Evolutionary conservation across 2,329 filamentous ascomycete species (phyloP), one percentile per base, ranked within the genome.

Genomic region (Immersiporthe knoxdaviesiana): DNA sequence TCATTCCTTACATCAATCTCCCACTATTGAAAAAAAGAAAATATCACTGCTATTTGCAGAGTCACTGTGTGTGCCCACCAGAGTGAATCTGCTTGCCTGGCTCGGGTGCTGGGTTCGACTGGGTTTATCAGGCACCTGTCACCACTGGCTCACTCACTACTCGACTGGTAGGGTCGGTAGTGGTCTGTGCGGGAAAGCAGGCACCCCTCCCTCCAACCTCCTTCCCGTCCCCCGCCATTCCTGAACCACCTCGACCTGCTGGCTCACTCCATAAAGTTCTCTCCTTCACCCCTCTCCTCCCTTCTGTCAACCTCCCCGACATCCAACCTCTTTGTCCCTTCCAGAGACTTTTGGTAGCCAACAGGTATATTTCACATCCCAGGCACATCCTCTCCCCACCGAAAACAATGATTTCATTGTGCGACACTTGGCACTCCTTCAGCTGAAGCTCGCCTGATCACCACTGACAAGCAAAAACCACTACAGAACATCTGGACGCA

Each of bases 401-500:
- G 39, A 41, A 41, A 1, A 7, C 18, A 44, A 18, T n/a, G 7
- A 21, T 30, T 21, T 32, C 5, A 44, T 30, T 41, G 11, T 32
- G 11, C 50, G 21, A 50, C 18, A 47, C 18, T n/a, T 30, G 7
- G 7, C 44, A 65, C 59, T 58, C 16, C 27, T 63, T 35, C 14
- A 30, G 39, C 24, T 37, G 27, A 27, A 14, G 21, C 30, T 39
- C 50, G 18, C 24, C 41, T 18, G 12, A 63, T n/a, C 44, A 24
- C 24, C 8, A 27, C 62, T 63, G 21, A 63, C 62, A 21, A n/a
- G n/a, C 30, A 18, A 30, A 18, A 56, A 16, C 27, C 30, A 68
- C 58, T 14, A 60, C 60, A 67, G 63, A 68, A 52, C 27, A 21
- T 66, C 68, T 62, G 35, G 68, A 63, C 50, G 59, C n/a, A 44